A percentile compares a stretch with the other conserved stretches of the same genome.
These are phyloP conservation scores for Cercospora janseana DNA, from an alignment of 2,329 filamentous ascomycete species.

Conservation along the genomic window DNA sequence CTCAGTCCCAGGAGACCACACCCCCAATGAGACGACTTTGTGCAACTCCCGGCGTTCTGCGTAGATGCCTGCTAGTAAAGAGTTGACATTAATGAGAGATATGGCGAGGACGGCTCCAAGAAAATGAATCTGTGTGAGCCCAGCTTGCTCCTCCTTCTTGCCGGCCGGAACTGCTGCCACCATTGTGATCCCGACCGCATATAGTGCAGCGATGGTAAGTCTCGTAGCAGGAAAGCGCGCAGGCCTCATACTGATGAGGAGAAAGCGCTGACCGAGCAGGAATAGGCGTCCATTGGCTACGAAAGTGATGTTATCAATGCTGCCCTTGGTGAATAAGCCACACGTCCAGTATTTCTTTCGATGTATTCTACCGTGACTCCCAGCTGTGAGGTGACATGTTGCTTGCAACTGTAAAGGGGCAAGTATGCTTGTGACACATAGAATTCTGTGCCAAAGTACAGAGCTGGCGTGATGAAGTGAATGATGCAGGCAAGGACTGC, in stretches of 20 bases:
- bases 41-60: slow-evolving; percentile 7
- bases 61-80: slow-evolving; percentile 14
- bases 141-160: slow-evolving; percentile 10
- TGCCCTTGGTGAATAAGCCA: slow-evolving; percentile 11
- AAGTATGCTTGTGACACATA: slow-evolving; percentile 12
- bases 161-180: slow-evolving; percentile 16
- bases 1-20: slow-evolving; percentile 9
- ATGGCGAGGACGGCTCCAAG: slow-evolving; percentile 17
- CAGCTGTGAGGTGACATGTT: slow-evolving; percentile 20
- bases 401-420: slow-evolving; percentile 17
- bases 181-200: slow-evolving; percentile 15
- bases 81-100: slow-evolving; percentile 14
- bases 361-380: slow-evolving; percentile 13
- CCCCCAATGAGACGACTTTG: slow-evolving; percentile 7
- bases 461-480: slow-evolving; percentile 9
- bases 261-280: slow-evolving; percentile 10
- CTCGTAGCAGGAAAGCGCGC: slow-evolving; percentile 1
- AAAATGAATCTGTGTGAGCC: slow-evolving; percentile 5
- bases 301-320: slow-evolving; percentile 19
- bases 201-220: slow-evolving; percentile 4
- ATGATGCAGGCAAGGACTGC: slow-evolving; percentile 15
- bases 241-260: slow-evolving; percentile 4
- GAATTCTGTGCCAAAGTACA: slow-evolving; percentile 19
- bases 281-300: slow-evolving; percentile 15
- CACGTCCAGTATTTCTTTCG: slow-evolving; percentile 1